These are phyloP conservation scores for Filosporella fistucella DNA, from an alignment of 495 filamentous ascomycete species.

Conservation along the genomic window DNA sequence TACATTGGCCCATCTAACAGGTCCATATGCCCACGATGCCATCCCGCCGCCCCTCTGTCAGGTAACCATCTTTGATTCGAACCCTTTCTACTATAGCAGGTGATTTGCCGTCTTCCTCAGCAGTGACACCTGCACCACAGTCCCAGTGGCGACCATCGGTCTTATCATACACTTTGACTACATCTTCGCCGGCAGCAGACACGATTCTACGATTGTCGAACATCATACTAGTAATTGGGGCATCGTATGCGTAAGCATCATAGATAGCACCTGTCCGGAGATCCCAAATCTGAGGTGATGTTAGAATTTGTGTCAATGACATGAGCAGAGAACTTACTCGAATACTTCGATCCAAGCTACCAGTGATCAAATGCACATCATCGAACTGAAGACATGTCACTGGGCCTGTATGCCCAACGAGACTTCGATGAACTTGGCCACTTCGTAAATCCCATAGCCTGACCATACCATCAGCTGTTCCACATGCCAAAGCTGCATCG, in stretches of 20 bases:
- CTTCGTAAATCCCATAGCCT: slow-evolving; percentile 94
- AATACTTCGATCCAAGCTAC: slow-evolving; percentile 89
- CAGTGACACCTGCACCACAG: slow-evolving; percentile 75
- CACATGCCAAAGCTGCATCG: slow-evolving; percentile 94
- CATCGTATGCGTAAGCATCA: slow-evolving; percentile 94
- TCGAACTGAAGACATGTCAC: slow-evolving; percentile 97
- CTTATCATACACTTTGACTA: slow-evolving; percentile 98
- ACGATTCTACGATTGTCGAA: slow-evolving; percentile 92
- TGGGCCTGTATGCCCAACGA: slow-evolving; percentile 94
- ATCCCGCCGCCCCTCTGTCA: slow-evolving; percentile 85
- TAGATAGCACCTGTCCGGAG: slow-evolving; percentile 92
- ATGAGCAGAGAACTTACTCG: slow-evolving; percentile 57
- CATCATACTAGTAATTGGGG: slow-evolving; percentile 94
- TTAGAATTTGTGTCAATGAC: background rate
- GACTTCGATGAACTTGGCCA: slow-evolving; percentile 91
- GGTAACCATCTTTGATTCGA: slow-evolving; percentile 88
- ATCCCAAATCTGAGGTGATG: slow-evolving; percentile 81
- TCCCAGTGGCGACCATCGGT: slow-evolving; percentile 95
- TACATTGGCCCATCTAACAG: slow-evolving; percentile 42
- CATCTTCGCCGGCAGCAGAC: slow-evolving; percentile 81
- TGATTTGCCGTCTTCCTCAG: slow-evolving; percentile 54
- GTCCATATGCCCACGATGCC: slow-evolving; percentile 91
- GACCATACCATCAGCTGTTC: slow-evolving; percentile 97
- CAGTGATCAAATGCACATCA: slow-evolving; percentile 90
- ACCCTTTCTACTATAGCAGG: slow-evolving; percentile 80